Percentiles rank a stretch among this genome's conserved stretches.
phyloP scores from a whole-genome alignment of 116 monocot species.

The Dioscorea cayenensis region DNA sequence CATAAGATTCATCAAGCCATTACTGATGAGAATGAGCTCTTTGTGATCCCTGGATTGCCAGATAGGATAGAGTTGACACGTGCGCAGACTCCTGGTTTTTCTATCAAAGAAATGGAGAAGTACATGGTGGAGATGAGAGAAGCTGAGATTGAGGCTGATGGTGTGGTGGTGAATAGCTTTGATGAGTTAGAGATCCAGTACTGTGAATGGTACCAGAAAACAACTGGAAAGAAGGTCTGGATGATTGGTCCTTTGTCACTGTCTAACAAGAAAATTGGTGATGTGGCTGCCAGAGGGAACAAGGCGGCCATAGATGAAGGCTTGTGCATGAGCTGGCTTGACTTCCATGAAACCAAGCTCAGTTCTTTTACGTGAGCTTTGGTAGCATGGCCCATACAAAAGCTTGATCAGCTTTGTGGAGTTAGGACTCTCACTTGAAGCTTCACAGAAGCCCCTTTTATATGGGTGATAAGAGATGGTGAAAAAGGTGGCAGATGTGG shows the following conservation, averaged over 20 bases:
- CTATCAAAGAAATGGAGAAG: not conserved
- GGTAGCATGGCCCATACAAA: constrained; percentile 24
- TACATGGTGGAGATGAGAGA: not conserved
- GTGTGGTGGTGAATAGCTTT: constrained; percentile 23
- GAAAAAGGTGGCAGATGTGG: not conserved
- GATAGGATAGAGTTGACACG: constrained; percentile 4
- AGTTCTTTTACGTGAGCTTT: constrained; percentile 46
- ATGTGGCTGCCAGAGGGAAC: not conserved
- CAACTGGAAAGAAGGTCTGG: constrained; percentile 16
- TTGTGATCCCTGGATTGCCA: constrained; percentile 15
- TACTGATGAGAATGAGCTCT: not conserved
- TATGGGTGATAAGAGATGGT: constrained; percentile 30
- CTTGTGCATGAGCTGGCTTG: constrained; percentile 21
- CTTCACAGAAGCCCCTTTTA: constrained; percentile 22
- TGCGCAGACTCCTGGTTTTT: not conserved
- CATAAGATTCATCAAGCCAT: no score
- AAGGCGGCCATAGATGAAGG: not conserved
- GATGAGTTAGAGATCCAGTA: constrained; percentile 20
- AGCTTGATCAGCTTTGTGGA: constrained; percentile 22
- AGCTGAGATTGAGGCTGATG: constrained; percentile 10
- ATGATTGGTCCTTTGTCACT: constrained; percentile 25
- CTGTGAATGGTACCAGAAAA: not conserved
- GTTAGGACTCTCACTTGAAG: constrained; percentile 32
- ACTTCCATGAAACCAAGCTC: constrained; percentile 24
- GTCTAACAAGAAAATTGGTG: constrained; percentile 2